These are phyloP conservation scores for Colletotrichum liriopes DNA, from an alignment of 2,329 filamentous ascomycete genomes.

Conservation along the genomic window DNA sequence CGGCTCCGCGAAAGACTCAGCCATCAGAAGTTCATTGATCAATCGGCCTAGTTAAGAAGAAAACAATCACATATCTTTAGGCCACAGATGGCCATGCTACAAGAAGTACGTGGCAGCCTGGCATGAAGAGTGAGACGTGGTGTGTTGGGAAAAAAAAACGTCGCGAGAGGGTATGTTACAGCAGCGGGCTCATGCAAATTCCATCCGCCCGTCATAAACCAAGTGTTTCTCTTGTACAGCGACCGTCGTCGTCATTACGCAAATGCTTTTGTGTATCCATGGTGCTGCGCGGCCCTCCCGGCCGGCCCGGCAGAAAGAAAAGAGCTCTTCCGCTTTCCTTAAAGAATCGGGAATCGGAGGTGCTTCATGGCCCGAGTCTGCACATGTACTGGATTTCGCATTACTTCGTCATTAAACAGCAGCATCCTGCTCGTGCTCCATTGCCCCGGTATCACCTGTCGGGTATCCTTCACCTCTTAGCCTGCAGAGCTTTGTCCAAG, in stretches of 20 bases:
- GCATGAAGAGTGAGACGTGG: conserved; percentile 5
- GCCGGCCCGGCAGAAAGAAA: neutral
- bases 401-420: conserved; percentile 43
- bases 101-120: neutral
- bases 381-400: conserved; percentile 34
- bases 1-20: neutral
- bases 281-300: conserved; percentile 10
- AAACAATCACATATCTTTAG: neutral
- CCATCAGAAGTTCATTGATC: no score
- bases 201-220: conserved; percentile 37
- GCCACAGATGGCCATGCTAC: neutral
- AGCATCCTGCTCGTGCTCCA: conserved; percentile 17
- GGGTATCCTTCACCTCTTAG: conserved; percentile 44
- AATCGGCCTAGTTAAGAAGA: no score
- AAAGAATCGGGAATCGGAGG: conserved; percentile 10
- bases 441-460: neutral
- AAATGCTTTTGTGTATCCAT: conserved; percentile 41
- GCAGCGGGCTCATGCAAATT: conserved; percentile 35
- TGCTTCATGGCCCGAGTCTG: conserved; percentile 16
- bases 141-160: conserved; percentile 33
- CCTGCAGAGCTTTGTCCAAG: conserved; percentile 52
- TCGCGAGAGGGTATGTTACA: conserved; percentile 43
- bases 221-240: conserved; percentile 35
- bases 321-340: conserved; percentile 8
- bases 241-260: conserved; percentile 29